A percentile compares a stretch with the other conserved stretches of the same genome.
These are phyloP conservation scores for Tilletia caries DNA, from an alignment of 1,284 basidiomycete species.

Conservation along the genomic window DNA sequence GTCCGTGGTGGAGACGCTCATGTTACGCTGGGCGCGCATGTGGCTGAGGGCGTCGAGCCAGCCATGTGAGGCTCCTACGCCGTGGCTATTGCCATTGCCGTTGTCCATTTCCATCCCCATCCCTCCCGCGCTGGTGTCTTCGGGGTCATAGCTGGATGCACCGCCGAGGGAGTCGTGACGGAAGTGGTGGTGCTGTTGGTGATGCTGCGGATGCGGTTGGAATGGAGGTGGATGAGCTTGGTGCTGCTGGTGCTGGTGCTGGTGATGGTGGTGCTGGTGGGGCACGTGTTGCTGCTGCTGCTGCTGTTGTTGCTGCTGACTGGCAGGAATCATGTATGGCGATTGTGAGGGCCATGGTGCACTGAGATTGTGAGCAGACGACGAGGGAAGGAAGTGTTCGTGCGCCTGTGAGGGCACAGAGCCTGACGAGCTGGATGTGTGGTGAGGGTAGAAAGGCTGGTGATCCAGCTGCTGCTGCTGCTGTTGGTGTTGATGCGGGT, in stretches of 20 bases:
- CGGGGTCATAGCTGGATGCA: not conserved
- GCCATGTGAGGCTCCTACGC: too few relatives aligned
- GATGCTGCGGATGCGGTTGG: not conserved
- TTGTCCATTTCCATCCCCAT: too few relatives aligned
- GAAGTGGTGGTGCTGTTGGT: not conserved
- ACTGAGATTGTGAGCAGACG: not conserved
- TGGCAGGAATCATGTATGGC: conserved; percentile 1
- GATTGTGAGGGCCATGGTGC: not conserved
- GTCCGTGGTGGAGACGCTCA: conserved; percentile 3
- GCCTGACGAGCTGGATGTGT: not conserved
- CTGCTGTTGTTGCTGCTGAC: conserved; percentile 3
- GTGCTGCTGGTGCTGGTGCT: not conserved
- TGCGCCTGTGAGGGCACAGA: too few relatives aligned
- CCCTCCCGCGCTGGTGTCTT: too few relatives aligned
- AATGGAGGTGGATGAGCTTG: not conserved
- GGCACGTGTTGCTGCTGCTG: too few relatives aligned
- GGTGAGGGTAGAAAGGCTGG: not conserved
- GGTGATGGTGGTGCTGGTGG: not conserved
- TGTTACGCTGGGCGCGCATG: not conserved
- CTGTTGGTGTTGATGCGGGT: conserved; percentile 18
- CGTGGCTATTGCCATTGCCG: too few relatives aligned
- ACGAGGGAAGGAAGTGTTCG: not conserved
- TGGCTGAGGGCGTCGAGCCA: not conserved
- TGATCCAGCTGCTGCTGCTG: conserved; percentile 14
- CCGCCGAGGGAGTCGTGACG: not conserved